Conservation (phyloP, 306 rosid genomes). For the Begonia masoniana region DNA sequence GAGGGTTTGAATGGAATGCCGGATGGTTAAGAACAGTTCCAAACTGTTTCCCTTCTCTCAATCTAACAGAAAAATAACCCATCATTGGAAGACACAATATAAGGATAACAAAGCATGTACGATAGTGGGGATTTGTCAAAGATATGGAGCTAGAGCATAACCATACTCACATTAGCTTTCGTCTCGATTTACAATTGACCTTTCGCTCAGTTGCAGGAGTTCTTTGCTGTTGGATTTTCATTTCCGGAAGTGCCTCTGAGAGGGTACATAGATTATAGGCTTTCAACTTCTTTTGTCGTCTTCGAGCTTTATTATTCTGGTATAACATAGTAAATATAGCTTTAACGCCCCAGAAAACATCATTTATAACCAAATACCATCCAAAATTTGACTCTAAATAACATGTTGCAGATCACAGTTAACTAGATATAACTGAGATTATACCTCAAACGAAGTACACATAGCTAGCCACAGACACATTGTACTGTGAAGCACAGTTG, state of each 20-base stretch:
- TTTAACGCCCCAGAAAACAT: neutral
- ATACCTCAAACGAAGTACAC: neutral
- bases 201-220: conserved; percentile 22
- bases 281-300: conserved; percentile 57
- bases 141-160: conserved; percentile 9
- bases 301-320: conserved; percentile 35
- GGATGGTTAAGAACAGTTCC: conserved; percentile 40
- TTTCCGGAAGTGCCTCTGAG: conserved; percentile 50
- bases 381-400: neutral
- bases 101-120: neutral
- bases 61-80: conserved; percentile 30
- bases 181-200: conserved; percentile 44
- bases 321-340: neutral
- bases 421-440: too few relatives aligned
- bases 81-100: conserved; percentile 1
- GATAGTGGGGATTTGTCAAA: conserved; percentile 1
- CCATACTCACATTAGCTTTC: conserved; percentile 45
- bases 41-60: conserved; percentile 50
- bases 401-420: neutral
- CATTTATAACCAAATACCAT: neutral
- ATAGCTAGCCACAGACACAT: neutral
- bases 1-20: conserved; percentile 41
- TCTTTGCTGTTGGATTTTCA: conserved; percentile 22
- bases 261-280: conserved; percentile 61
- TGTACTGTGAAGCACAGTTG: neutral